Percentiles rank a stretch among this genome's conserved stretches.
Conservation (phyloP, 192 early-diverging fungal species). For the Martensiomyces pterosporus region DNA sequence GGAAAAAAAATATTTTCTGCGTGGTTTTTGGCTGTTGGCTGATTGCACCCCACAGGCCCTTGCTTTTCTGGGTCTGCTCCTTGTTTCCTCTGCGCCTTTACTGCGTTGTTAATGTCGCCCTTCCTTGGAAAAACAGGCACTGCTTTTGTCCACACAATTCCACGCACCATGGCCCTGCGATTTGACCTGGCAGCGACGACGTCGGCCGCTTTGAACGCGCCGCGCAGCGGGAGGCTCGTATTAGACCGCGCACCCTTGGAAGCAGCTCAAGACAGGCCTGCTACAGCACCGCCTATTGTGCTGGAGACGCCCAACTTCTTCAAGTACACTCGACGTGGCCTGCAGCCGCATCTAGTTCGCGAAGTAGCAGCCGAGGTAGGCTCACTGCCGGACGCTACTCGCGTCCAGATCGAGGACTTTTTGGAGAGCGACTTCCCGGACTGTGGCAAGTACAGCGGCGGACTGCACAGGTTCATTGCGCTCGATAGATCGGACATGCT, state of each 20-base stretch:
- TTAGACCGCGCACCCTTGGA: slow-evolving; percentile 7
- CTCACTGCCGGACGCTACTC: slow-evolving; percentile 27
- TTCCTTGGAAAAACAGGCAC: too few relatives aligned
- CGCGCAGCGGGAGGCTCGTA: slow-evolving; percentile 27
- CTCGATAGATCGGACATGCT: slow-evolving; percentile 18
- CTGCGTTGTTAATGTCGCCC: too few relatives aligned
- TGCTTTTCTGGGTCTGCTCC: too few relatives aligned
- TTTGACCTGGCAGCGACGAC: slow-evolving; percentile 25
- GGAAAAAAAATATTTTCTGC: too few relatives aligned
- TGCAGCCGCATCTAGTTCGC: slow-evolving; percentile 48
- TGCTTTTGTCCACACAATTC: too few relatives aligned
- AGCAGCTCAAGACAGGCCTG: too few relatives aligned
- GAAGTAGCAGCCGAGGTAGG: slow-evolving; percentile 38
- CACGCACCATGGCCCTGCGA: slow-evolving; percentile 23
- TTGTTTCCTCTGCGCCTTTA: too few relatives aligned
- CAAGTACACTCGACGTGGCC: slow-evolving; percentile 43
- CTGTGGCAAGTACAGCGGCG: slow-evolving; percentile 6
- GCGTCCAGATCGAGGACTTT: slow-evolving; percentile 49
- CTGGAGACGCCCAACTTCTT: slow-evolving; percentile 41
- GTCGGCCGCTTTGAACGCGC: not conserved
- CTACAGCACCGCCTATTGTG: not conserved
- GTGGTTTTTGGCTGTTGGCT: too few relatives aligned
- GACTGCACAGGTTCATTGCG: slow-evolving; percentile 27
- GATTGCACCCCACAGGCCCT: too few relatives aligned
- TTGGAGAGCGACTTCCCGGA: slow-evolving; percentile 15